Percentiles rank a stretch among this genome's conserved stretches.
Conservation (phyloP, 1,284 basidiomycete genomes). For the Trichosporon ovoides region DNA sequence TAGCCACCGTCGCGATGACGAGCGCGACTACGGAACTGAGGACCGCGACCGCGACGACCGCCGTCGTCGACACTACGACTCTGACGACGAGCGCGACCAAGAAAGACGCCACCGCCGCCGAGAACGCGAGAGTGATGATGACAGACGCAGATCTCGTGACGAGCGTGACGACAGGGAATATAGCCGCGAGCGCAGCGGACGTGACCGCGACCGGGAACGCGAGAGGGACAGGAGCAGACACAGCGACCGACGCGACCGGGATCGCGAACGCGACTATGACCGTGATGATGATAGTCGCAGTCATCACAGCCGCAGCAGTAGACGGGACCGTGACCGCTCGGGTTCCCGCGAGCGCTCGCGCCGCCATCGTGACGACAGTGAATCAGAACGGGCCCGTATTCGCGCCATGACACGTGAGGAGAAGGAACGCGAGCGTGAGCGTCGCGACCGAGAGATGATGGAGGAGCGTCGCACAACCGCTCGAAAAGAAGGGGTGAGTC, state of each 20-base stretch:
- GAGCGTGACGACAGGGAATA: slow-evolving; percentile 25
- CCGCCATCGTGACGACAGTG: slow-evolving; percentile 30
- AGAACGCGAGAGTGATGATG: slow-evolving; percentile 52
- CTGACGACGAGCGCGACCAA: slow-evolving; percentile 21
- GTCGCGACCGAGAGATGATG: slow-evolving; percentile 41
- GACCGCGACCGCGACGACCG: slow-evolving; percentile 49
- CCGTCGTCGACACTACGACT: slow-evolving; percentile 50
- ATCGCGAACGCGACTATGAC: slow-evolving; percentile 24
- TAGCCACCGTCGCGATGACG: slow-evolving; percentile 50
- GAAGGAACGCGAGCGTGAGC: slow-evolving; percentile 39
- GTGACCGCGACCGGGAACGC: slow-evolving; percentile 14
- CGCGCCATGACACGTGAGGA: slow-evolving; percentile 40
- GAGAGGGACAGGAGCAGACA: slow-evolving; percentile 48
- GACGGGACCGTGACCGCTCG: slow-evolving; percentile 5
- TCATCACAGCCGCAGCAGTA: slow-evolving; percentile 2
- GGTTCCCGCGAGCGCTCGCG: slow-evolving; percentile 6
- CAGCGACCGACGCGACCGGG: slow-evolving; percentile 14
- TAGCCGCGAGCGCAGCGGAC: slow-evolving; percentile 4
- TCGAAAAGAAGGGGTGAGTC: slow-evolving; percentile 21
- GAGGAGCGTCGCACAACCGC: slow-evolving; percentile 38
- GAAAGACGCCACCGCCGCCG: slow-evolving; percentile 26
- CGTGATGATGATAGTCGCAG: slow-evolving; percentile 22
- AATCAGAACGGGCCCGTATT: slow-evolving; percentile 13
- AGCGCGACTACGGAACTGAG: slow-evolving; percentile 54
- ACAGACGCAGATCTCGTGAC: slow-evolving; percentile 24